These are phyloP conservation scores for Echinochloa phyllopogon DNA, from an alignment of 176 grass and related monocot species.

Conservation along the genomic window DNA sequence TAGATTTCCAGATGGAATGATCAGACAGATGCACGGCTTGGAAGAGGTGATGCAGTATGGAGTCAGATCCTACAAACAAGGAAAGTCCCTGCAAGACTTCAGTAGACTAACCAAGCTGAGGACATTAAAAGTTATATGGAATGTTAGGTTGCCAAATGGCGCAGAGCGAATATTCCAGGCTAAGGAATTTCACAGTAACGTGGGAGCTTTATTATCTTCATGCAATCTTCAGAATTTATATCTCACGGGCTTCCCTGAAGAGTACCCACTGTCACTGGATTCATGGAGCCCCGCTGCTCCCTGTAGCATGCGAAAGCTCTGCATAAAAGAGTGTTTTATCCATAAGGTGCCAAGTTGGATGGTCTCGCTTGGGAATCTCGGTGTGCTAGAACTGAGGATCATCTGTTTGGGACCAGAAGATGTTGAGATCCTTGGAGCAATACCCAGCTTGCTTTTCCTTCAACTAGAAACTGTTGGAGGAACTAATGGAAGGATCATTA, in stretches of 20 bases:
- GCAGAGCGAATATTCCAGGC: background rate
- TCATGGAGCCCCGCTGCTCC: background rate
- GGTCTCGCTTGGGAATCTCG: background rate
- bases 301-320: background rate
- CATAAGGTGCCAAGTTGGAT: constrained; percentile 30
- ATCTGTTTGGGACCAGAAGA: background rate
- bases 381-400: background rate
- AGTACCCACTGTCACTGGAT: background rate
- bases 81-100: background rate
- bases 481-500: background rate
- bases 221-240: background rate
- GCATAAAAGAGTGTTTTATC: background rate
- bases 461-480: background rate
- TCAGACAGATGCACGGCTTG: background rate
- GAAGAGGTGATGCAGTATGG: background rate
- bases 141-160: background rate
- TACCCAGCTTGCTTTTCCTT: constrained; percentile 14
- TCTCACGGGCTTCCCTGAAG: accelerated
- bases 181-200: background rate
- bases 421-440: constrained; percentile 27
- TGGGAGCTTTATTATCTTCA: constrained; percentile 21
- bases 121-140: background rate
- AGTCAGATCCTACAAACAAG: background rate
- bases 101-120: constrained; percentile 12
- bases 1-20: constrained; percentile 2